Percentiles rank a stretch among this genome's conserved stretches.
Evolutionary conservation across 106 monocot species (phyloP).

Genomic region (Alisma plantagoaquatica): DNA sequence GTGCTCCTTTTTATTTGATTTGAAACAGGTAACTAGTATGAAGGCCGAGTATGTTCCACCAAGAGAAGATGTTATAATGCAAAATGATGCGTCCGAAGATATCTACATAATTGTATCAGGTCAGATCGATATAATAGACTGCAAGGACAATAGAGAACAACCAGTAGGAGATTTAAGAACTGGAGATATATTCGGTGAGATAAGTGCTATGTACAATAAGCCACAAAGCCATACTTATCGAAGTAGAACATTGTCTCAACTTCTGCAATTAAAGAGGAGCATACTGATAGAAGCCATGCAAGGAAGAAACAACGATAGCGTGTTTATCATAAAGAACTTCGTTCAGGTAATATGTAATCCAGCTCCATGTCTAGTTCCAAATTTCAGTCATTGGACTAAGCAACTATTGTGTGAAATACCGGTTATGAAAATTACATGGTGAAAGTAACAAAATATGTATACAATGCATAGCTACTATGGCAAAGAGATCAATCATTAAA

Average conservation of each 20-base stretch:
- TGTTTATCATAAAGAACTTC: constrained; percentile 68
- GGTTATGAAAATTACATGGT: too few relatives aligned
- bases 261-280: constrained; percentile 53
- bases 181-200: constrained; percentile 81
- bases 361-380: too few relatives aligned
- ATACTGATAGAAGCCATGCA: constrained; percentile 79
- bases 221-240: constrained; percentile 67
- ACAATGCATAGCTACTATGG: too few relatives aligned
- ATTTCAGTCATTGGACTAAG: too few relatives aligned
- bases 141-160: constrained; percentile 37
- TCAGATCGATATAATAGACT: constrained; percentile 50
- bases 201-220: constrained; percentile 59
- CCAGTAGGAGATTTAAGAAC: constrained; percentile 34
- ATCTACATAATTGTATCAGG: constrained; percentile 78
- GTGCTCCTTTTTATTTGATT: constrained; percentile 2
- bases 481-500: too few relatives aligned
- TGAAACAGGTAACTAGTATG: constrained; percentile 65
- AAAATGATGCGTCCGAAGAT: constrained; percentile 80
- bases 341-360: constrained; percentile 38
- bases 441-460: too few relatives aligned
- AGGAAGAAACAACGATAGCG: constrained; percentile 51
- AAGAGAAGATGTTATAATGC: constrained; percentile 83
- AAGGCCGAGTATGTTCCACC: constrained; percentile 89
- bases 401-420: too few relatives aligned
- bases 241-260: constrained; percentile 65